Percentiles rank a stretch among this genome's conserved stretches.
Evolutionary conservation across 192 early-diverging fungal genomes (phyloP).

Genomic region (Ambispora gerdemannii): DNA sequence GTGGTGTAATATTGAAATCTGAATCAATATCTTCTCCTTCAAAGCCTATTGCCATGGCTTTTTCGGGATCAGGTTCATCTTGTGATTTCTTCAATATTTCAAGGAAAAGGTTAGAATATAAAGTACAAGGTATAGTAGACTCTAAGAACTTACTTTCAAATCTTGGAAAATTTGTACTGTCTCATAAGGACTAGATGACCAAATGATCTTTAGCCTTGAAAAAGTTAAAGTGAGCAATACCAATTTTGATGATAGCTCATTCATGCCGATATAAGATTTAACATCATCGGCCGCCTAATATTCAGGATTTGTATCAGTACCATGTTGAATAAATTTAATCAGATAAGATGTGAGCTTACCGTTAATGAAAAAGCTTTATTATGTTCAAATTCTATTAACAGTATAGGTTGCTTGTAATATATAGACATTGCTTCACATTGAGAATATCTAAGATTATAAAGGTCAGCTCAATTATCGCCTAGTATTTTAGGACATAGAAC

Average conservation of each 20-base stretch:
- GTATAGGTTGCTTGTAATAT: conserved; percentile 73
- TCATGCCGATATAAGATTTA: conserved; percentile 53
- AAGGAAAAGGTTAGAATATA: conserved; percentile 13
- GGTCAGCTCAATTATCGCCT: background rate
- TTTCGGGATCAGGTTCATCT: conserved; percentile 68
- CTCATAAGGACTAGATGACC: conserved; percentile 81
- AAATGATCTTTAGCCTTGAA: conserved; percentile 79
- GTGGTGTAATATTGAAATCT: conserved; percentile 65
- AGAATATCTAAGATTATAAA: conserved; percentile 50
- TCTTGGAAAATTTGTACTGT: conserved; percentile 89
- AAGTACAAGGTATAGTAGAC: background rate
- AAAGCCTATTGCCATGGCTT: conserved; percentile 68
- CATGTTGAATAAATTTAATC: background rate
- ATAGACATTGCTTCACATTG: conserved; percentile 87
- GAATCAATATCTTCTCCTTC: conserved; percentile 58
- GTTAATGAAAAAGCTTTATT: conserved; percentile 77
- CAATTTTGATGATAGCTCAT: conserved; percentile 70
- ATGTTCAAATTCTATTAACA: conserved; percentile 92
- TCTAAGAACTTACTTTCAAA: conserved; percentile 62
- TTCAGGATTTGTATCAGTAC: background rate
- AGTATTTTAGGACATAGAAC: background rate
- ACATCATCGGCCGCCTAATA: conserved; percentile 44
- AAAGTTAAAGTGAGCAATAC: conserved; percentile 77
- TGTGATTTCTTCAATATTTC: conserved; percentile 59
- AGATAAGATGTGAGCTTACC: conserved; percentile 31